A percentile compares a stretch with the other conserved stretches of the same genome.
These are phyloP conservation scores for Angomonas ambiguus DNA, from an alignment of 208 protist genomes.

Conservation along the genomic window DNA sequence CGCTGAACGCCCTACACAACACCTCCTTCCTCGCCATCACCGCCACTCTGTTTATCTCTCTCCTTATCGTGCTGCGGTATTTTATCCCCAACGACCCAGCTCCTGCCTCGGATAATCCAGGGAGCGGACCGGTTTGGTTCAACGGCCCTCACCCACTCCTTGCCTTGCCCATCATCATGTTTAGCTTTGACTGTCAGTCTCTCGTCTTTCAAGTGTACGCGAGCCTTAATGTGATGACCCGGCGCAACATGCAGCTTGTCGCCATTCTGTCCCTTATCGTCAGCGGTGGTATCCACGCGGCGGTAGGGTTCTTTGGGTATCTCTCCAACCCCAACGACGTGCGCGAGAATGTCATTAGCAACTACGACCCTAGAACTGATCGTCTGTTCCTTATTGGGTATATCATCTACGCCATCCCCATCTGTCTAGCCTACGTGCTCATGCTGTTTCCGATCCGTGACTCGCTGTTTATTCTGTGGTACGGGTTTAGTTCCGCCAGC, in stretches of 20 bases:
- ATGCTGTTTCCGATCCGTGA: conserved; percentile 75
- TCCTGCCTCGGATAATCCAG: background rate
- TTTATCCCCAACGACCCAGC: conserved; percentile 32
- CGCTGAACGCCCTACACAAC: conserved; percentile 42
- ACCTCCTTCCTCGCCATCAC: conserved; percentile 63
- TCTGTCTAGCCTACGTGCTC: conserved; percentile 57
- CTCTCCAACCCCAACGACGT: conserved; percentile 48
- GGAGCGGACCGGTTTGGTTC: conserved; percentile 26
- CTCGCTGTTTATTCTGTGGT: conserved; percentile 76
- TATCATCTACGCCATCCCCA: conserved; percentile 48
- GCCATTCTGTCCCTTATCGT: conserved; percentile 45
- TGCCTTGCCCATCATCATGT: conserved; percentile 74
- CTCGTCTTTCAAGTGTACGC: conserved; percentile 79
- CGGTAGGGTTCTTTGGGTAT: conserved; percentile 74
- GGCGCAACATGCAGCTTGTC: conserved; percentile 55
- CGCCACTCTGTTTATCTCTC: conserved; percentile 48
- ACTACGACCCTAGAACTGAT: conserved; percentile 67
- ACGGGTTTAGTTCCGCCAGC: conserved; percentile 58
- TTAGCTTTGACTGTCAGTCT: conserved; percentile 80
- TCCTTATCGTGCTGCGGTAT: conserved; percentile 63
- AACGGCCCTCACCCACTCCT: conserved; percentile 41
- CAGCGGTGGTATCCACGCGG: conserved; percentile 44
- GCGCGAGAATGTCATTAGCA: conserved; percentile 71
- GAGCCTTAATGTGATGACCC: conserved; percentile 46
- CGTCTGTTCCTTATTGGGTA: conserved; percentile 57